These are phyloP conservation scores for Xylariaceae sp. DNA, from an alignment of 2,329 filamentous ascomycete genomes.

Conservation along the genomic window DNA sequence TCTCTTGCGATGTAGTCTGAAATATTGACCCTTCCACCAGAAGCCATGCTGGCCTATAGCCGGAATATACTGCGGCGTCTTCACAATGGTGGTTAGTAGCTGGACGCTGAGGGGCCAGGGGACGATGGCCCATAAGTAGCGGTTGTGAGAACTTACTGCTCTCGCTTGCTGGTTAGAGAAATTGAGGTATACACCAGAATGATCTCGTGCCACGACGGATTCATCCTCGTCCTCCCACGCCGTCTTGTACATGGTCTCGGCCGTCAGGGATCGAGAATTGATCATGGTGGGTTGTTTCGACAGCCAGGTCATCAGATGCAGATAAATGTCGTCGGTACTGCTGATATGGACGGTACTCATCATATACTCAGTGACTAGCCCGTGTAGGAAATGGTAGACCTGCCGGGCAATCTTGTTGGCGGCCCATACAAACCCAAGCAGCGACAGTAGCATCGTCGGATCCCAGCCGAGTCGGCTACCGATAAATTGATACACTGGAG, in stretches of 20 bases:
- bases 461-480: slow-evolving; percentile 44
- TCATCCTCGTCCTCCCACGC: slow-evolving; percentile 45
- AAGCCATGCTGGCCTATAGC: slow-evolving; percentile 49
- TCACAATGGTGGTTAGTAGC: slow-evolving; percentile 1
- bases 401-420: slow-evolving; percentile 36
- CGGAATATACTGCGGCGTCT: slow-evolving; percentile 49
- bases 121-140: not conserved
- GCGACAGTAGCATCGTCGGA: slow-evolving; percentile 42
- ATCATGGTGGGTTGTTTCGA: slow-evolving; percentile 46
- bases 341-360: slow-evolving; percentile 49
- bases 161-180: slow-evolving; percentile 54
- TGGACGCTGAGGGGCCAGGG: not conserved
- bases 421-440: slow-evolving; percentile 45
- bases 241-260: slow-evolving; percentile 49
- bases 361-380: slow-evolving; percentile 40
- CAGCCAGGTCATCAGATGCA: slow-evolving; percentile 54
- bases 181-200: slow-evolving; percentile 45
- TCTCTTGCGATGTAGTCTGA: slow-evolving; percentile 42
- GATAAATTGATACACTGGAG: slow-evolving; percentile 42
- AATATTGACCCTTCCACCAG: slow-evolving; percentile 49
- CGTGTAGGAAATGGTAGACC: slow-evolving; percentile 32
- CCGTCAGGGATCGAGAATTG: slow-evolving; percentile 48
- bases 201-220: slow-evolving; percentile 28
- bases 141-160: slow-evolving; percentile 33
- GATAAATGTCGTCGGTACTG: slow-evolving; percentile 53